Evolutionary conservation across 768 basidiomycete species (phyloP), one percentile per base, ranked within the genome.

Genomic region (Trametes gibbosa): DNA sequence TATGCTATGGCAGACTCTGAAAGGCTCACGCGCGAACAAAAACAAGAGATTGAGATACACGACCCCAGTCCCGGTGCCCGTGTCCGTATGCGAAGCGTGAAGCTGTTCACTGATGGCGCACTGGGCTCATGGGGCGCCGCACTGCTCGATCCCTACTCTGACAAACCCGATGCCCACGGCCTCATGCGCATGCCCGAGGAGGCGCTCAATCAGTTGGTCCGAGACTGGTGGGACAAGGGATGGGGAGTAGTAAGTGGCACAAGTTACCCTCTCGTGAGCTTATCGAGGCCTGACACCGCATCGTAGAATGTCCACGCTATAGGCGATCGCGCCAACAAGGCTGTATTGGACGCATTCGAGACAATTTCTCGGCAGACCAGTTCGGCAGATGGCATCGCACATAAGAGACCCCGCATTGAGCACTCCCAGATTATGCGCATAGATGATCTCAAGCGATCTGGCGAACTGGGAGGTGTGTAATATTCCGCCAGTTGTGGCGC

Each of bases 91-190:
- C 81, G 87, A 13, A 84, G 84, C 54, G 76, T 93, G 59, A 94
- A 93, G 66, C 75, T 94, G 3, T 85, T 86, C 66, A 76, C 84
- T 0, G 95, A 98, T 67, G 95, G 90, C 41, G 95, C 95, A 0
- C 81, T 98, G 4, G 93, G 96, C 0, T 92, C 90, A 1, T 92
- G 90, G 80, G 95, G 96, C 7, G 95, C 96, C 0, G 95, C 96
- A 0, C 78, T 98, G 56, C 74, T 91, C 5, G 81, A 87, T 49
- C 91, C 93, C 17, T 98, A 97, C 69, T 81, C 85, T 0, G 92
- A 96, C 71, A 83, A 89, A 21, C 86, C 90, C 1, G 79, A 82
- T 0, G 84, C 83, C 24, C 77, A 68, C 9, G 95, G 95, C 1
- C 76, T 92, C 54, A 79, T 98, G 79, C 79, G 84, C 24, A 76